Conservation (phyloP, 2,329 filamentous ascomycete species). For the Penicillium brasilianum region DNA sequence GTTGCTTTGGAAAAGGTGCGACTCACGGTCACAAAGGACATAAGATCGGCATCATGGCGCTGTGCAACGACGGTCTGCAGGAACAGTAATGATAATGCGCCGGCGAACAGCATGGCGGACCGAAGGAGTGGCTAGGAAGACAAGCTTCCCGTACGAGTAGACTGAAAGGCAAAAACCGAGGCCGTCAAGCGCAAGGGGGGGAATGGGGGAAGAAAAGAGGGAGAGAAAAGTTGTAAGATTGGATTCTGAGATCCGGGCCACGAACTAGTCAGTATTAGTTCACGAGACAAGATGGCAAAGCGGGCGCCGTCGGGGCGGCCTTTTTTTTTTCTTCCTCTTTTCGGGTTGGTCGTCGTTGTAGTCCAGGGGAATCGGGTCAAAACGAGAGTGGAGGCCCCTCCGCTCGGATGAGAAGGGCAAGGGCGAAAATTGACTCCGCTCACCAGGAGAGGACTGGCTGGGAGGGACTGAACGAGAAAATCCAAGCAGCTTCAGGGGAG, state of each 20-base stretch:
- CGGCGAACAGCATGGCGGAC: conserved; percentile 33
- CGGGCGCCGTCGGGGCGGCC: neutral
- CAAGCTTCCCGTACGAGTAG: conserved; percentile 21
- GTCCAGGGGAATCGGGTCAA: conserved; percentile 4
- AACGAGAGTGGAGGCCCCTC: conserved; percentile 12
- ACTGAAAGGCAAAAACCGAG: conserved; percentile 15
- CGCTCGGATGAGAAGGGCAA: neutral
- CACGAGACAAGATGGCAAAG: neutral
- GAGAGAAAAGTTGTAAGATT: neutral
- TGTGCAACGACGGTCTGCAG: conserved; percentile 31
- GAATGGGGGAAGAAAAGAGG: conserved; percentile 2
- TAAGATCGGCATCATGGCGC: conserved; percentile 37
- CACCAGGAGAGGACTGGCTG: conserved; percentile 1
- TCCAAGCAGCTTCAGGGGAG: neutral
- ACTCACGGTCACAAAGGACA: conserved; percentile 43
- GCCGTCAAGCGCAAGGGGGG: conserved; percentile 6
- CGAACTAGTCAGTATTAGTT: conserved; percentile 1
- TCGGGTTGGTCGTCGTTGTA: conserved; percentile 3
- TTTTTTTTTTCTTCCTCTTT: neutral
- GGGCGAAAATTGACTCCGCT: neutral
- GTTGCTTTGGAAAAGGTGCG: neutral
- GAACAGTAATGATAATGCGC: conserved; percentile 30
- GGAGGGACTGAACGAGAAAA: neutral
- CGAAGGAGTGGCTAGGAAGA: conserved; percentile 39
- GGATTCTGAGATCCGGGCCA: neutral